Evolutionary conservation across 2,329 filamentous ascomycete genomes (phyloP).

Genomic region (Colletotrichum spinosum): DNA sequence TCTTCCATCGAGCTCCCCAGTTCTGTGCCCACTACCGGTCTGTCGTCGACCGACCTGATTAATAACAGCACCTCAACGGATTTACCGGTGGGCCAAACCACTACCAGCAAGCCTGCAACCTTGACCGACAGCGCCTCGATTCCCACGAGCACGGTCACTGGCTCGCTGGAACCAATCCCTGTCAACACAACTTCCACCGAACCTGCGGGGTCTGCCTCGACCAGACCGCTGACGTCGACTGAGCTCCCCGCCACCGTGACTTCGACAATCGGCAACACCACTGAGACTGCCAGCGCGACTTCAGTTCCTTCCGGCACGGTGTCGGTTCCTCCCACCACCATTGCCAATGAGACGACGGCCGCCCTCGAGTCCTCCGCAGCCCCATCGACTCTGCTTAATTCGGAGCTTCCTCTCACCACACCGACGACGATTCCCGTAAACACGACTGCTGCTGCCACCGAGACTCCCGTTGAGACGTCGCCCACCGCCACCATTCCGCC

Average conservation of each 20-base stretch:
- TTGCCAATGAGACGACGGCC: slow-evolving; percentile 27
- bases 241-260: slow-evolving; percentile 29
- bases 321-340: slow-evolving; percentile 17
- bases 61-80: slow-evolving; percentile 25
- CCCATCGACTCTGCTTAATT: slow-evolving; percentile 13
- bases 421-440: slow-evolving; percentile 32
- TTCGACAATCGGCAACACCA: slow-evolving; percentile 19
- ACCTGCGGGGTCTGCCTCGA: slow-evolving; percentile 11
- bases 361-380: slow-evolving; percentile 11
- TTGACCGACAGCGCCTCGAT: slow-evolving; percentile 29
- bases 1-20: slow-evolving; percentile 24
- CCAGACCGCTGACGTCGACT: slow-evolving; percentile 23
- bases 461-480: slow-evolving; percentile 20
- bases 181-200: slow-evolving; percentile 28
- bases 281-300: slow-evolving; percentile 16
- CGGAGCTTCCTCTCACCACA: slow-evolving; percentile 16
- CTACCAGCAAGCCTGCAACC: slow-evolving; percentile 18
- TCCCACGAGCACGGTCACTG: slow-evolving; percentile 56
- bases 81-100: slow-evolving; percentile 20
- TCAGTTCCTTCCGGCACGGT: slow-evolving; percentile 17
- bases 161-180: slow-evolving; percentile 47
- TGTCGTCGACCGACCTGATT: slow-evolving; percentile 21
- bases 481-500: slow-evolving; percentile 18
- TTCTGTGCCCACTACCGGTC: slow-evolving; percentile 15
- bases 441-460: slow-evolving; percentile 28